A percentile compares a stretch with the other conserved stretches of the same genome.
These are phyloP conservation scores for Umbelopsis sp. DNA, from an alignment of 192 early-diverging fungal genomes.

Conservation along the genomic window DNA sequence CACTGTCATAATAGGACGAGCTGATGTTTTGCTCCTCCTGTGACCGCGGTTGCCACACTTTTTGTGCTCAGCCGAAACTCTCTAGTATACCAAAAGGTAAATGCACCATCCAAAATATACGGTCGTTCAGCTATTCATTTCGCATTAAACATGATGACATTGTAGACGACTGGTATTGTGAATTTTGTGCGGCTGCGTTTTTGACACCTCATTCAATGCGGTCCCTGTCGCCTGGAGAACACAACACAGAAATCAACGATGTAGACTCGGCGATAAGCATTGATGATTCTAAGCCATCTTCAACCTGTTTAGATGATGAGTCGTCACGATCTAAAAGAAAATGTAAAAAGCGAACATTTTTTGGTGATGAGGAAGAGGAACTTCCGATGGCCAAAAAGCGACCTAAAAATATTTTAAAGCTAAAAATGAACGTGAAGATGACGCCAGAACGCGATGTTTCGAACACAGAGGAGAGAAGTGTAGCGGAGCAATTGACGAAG, in stretches of 20 bases:
- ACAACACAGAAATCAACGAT: not conserved
- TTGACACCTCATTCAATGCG: conserved; percentile 7
- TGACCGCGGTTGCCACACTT: conserved; percentile 51
- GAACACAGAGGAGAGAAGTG: no score
- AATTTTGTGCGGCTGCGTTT: conserved; percentile 14
- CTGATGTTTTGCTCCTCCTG: conserved; percentile 53
- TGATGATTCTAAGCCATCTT: not conserved
- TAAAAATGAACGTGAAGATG: not conserved
- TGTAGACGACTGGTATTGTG: conserved; percentile 15
- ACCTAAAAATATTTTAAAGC: conserved; percentile 20
- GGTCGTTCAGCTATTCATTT: not conserved
- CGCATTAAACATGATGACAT: not conserved
- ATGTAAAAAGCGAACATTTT: conserved; percentile 16
- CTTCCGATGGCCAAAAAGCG: conserved; percentile 15
- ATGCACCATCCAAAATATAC: not conserved
- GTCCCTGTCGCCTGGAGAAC: not conserved
- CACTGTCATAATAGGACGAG: conserved; percentile 38
- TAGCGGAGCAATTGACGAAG: not conserved
- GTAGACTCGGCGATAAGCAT: conserved; percentile 10
- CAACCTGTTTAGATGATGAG: not conserved
- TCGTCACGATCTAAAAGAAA: not conserved
- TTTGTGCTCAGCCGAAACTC: conserved; percentile 46
- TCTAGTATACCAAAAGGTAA: conserved; percentile 45
- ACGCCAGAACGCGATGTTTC: not conserved
- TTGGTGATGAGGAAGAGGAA: conserved; percentile 29